phyloP scores from a whole-genome alignment of 805 yeast genomes.

The Blastobotrys parvus region DNA sequence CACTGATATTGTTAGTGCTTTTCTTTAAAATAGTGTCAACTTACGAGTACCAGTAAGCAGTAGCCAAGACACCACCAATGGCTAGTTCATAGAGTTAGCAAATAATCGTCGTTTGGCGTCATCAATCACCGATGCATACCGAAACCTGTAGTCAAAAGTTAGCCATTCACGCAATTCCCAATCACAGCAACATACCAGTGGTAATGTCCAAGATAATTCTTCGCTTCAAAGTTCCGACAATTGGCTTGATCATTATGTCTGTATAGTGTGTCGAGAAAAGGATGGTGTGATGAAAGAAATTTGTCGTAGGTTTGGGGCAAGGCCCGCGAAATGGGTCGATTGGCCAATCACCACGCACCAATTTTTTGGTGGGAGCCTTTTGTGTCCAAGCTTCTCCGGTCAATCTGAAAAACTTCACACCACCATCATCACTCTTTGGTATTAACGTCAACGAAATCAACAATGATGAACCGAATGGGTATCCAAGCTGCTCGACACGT shows the following conservation, averaged over 20 bases:
- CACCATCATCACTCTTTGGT: too few species aligned
- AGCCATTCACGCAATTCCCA: background rate
- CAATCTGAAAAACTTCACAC: too few species aligned
- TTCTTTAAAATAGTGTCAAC: background rate
- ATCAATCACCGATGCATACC: background rate
- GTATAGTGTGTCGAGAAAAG: background rate
- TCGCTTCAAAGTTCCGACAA: slow-evolving; percentile 74
- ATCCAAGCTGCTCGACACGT: slow-evolving; percentile 14
- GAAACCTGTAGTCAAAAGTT: background rate
- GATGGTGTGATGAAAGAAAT: background rate
- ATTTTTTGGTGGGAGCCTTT: too few species aligned
- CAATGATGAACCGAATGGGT: slow-evolving; percentile 13
- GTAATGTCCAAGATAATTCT: slow-evolving; percentile 72
- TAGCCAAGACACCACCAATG: slow-evolving; percentile 47
- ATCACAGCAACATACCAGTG: slow-evolving; percentile 43
- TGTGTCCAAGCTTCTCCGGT: too few species aligned
- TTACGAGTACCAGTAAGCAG: slow-evolving; percentile 51
- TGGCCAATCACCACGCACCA: slow-evolving; percentile 1
- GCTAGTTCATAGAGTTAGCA: background rate
- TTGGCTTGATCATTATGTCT: slow-evolving; percentile 49
- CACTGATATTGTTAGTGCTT: slow-evolving; percentile 20
- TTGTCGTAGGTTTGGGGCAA: too few species aligned
- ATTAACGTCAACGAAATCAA: too few species aligned
- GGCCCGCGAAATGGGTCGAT: too few species aligned
- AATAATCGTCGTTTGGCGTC: background rate